Percentiles rank a stretch among this genome's conserved stretches.
phyloP scores from a whole-genome alignment of 225 moss, liverwort and hornwort genomes.

The Takakia lepidozioides region DNA sequence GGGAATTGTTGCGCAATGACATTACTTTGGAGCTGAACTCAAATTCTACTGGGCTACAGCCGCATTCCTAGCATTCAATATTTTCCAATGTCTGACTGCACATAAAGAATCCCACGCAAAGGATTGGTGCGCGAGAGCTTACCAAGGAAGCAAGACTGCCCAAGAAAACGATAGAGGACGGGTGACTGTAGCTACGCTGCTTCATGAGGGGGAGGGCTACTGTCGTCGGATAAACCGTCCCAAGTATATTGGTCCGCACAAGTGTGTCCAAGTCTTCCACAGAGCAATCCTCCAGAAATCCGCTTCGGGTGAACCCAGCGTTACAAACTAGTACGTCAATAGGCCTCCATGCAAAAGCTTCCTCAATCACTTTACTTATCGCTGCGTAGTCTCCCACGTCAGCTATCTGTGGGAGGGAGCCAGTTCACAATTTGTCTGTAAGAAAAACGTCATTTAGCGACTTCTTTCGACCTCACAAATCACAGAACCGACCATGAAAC shows the following conservation, averaged over 20 bases:
- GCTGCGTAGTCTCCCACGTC: conserved; percentile 65
- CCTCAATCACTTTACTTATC: conserved; percentile 42
- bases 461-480: no score
- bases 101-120: no score
- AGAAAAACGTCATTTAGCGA: no score
- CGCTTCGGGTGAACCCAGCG: conserved; percentile 79
- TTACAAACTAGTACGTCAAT: conserved; percentile 73
- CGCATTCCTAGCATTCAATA: no score
- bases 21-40: no score
- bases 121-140: no score
- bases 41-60: no score
- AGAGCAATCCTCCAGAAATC: conserved; percentile 61
- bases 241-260: conserved; percentile 68
- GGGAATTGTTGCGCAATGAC: no score
- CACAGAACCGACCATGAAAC: no score
- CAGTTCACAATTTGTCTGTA: no score
- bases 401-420: conserved; percentile 62
- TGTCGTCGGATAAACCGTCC: conserved; percentile 58
- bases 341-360: conserved; percentile 64
- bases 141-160: conserved; percentile 83
- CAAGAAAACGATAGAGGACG: conserved; percentile 64
- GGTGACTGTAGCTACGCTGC: conserved; percentile 63
- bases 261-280: conserved; percentile 63
- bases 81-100: no score
- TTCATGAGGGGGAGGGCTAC: conserved; percentile 66